Base-by-base conservation (phyloP, 148 eudicot species). In the Camellia japonica region DNA sequence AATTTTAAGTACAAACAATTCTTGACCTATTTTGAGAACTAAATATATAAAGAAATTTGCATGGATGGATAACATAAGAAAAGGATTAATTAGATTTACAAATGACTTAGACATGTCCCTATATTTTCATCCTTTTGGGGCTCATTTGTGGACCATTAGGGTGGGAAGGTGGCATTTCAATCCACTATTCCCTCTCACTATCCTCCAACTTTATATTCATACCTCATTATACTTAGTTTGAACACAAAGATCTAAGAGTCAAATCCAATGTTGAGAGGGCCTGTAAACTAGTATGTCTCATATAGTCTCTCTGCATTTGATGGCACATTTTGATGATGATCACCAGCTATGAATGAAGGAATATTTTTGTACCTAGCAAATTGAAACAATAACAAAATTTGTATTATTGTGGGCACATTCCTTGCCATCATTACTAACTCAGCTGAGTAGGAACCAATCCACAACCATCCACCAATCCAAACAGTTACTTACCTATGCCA, bases 141-240 rank as follows among this genome's bases (percentile, higher is more conserved):
- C 73, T 44, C 16, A 14, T 44, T 44, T 69, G 73, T 69, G 73
- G 73, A 69, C 73, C 73, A 69, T 69, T 69, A 69, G 9, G 6
- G 19, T 18, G 19, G 71, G 73, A 69, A 19, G n/a, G 73, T 4
- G 73, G 47, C 73, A 30, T 69, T 69, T 69, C 44, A 69, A 16
- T 69, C 54, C 73, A 14, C 54, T 46, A 42, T 81, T 74, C 19
- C 18, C 75, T 38, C 68, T 18, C 16, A 49, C 73, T 59, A 49
- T 81, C 6, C 61, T n/a, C 63, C 64, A 30, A 30, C 38, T 55
- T n/a, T 79, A 78, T 49, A 69, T 66, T n/a, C 42, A 38, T 64
- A 74, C 72, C 49, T 86, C 80, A 79, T 84, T 63, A 87, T 82
- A 67, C 71, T 43, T 73, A 42, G 85, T 86, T 84, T 86, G 86